These are phyloP conservation scores for Coemansia aciculifera DNA, from an alignment of 192 early-diverging fungal species.

Conservation along the genomic window DNA sequence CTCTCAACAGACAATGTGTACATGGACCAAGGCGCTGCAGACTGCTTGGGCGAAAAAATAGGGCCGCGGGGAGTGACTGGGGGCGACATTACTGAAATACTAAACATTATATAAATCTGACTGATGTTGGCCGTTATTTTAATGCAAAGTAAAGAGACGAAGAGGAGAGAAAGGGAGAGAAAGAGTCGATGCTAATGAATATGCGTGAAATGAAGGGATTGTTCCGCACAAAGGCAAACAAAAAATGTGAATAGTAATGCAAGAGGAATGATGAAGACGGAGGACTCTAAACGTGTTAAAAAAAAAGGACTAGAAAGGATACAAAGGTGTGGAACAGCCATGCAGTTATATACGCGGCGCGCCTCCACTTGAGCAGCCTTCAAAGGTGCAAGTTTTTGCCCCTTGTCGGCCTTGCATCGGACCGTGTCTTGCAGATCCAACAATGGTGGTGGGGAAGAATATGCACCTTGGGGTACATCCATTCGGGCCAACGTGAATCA, in stretches of 20 bases:
- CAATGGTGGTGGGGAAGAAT: neutral
- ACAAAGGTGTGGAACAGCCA: neutral
- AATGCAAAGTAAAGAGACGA: neutral
- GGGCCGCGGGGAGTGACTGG: conserved; percentile 36
- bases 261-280: conserved; percentile 1
- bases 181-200: conserved; percentile 13
- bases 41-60: conserved; percentile 36
- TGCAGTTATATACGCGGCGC: conserved; percentile 8
- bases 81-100: conserved; percentile 33
- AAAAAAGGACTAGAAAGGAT: neutral
- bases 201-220: neutral
- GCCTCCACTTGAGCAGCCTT: neutral
- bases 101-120: conserved; percentile 19
- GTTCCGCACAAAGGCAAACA: neutral
- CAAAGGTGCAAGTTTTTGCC: neutral
- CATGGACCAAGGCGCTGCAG: conserved; percentile 18
- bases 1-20: conserved; percentile 27
- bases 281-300: neutral
- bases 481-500: conserved; percentile 6
- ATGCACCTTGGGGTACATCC: conserved; percentile 1
- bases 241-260: conserved; percentile 7
- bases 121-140: neutral
- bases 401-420: neutral
- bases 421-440: conserved; percentile 3
- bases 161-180: neutral